These are phyloP conservation scores for Acacia crassicarpa DNA, from an alignment of 306 rosid species.

Conservation along the genomic window DNA sequence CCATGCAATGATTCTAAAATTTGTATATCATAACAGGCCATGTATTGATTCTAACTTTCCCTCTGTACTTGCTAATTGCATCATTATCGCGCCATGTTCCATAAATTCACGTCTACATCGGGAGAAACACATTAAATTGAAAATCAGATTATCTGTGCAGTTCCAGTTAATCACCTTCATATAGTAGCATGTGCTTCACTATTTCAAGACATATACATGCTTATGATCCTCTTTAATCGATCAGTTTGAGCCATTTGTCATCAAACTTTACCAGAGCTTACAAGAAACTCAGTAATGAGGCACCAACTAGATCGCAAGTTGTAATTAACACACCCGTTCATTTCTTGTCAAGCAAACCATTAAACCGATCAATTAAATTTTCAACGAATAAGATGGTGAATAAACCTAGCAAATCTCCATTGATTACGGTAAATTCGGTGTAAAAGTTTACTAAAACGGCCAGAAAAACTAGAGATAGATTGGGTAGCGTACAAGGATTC, in stretches of 20 bases:
- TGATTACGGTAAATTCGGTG: background rate
- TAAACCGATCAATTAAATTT: background rate
- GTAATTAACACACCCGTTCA: background rate
- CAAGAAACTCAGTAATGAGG: background rate
- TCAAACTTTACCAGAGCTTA: background rate
- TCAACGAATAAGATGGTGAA: background rate
- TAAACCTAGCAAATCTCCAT: background rate
- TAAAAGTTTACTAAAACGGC: background rate
- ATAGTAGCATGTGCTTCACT: background rate
- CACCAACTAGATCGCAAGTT: background rate
- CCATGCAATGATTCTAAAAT: background rate
- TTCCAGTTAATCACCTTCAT: background rate
- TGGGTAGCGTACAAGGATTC: slow-evolving; percentile 13
- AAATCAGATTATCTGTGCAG: background rate
- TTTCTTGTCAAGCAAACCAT: background rate
- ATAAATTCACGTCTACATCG: background rate
- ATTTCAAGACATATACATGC: background rate
- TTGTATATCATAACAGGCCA: no score
- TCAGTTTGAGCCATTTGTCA: background rate
- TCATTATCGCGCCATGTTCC: background rate
- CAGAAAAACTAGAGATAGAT: no score
- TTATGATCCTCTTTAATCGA: background rate
- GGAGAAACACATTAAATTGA: background rate
- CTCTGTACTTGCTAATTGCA: background rate
- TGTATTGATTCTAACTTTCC: background rate